Evolutionary conservation across 768 basidiomycete genomes (phyloP), one percentile per base, ranked within the genome.

Genomic region (Hypsizygus marmoreus): DNA sequence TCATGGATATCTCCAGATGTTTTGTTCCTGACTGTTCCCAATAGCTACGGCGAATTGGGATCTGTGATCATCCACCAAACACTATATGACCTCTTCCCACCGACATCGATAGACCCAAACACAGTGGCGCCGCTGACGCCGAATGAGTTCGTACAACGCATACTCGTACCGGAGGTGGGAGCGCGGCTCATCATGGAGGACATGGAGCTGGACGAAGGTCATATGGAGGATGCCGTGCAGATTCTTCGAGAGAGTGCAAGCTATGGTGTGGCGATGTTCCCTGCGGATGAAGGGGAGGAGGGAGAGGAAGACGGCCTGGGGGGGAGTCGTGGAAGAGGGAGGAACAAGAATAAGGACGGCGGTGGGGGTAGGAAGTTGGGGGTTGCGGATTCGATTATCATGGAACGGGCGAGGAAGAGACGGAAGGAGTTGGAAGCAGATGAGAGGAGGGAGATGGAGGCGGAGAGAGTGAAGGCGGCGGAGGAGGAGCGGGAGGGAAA

Each of bases 91-190:
- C 71, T 91, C 44, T 91, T 91, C 55, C 88, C 91, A 1, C 81
- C 79, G 0, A 61, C 73, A 3, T 65, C 74, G 0, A 76, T 89
- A 35, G 70, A 81, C 44, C 70, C 79, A 0, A 59, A 67, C n/a
- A 63, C 73, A 9, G 76, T 82, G 19, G 63, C 72, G 0, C 87
- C 95, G 0, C 76, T 97, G 17, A 79, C 82, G 1, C 73, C 82
- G 0, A 77, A 80, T 25, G 86, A 91, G 47, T 95, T 94, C 59
- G 74, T 92, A 28, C 82, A 87, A 29, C 83, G 84, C 12, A 76
- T 97, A 23, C 77, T 98, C n/a, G 82, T 97, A 2, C 95, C 95
- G 1, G 95, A 97, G 66, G 81, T 86, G 0, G 91, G 86, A 0
- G 72, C 86, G 30, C 72, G 77, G 17, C 79, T 98, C n/a, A 91